A percentile compares a stretch with the other conserved stretches of the same genome.
Conservation (phyloP, 768 basidiomycete genomes). For the Trametes villosa region DNA sequence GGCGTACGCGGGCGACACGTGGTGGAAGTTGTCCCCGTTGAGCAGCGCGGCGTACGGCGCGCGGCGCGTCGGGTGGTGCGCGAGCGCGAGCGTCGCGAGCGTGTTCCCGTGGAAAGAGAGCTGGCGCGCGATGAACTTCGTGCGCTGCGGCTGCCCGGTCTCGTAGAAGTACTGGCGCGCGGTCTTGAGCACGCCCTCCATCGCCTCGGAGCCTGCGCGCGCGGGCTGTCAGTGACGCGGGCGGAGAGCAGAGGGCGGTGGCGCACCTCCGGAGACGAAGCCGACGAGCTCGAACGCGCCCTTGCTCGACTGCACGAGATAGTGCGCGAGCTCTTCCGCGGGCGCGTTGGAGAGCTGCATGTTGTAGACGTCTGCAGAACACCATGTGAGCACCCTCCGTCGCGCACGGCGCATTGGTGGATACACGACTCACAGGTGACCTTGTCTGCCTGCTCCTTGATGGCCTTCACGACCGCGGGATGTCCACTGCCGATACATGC, state of each 20-base stretch:
- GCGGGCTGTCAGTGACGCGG: not conserved
- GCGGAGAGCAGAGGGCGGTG: not conserved
- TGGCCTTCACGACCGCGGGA: slow-evolving; percentile 69
- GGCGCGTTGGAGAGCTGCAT: slow-evolving; percentile 83
- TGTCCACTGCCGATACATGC: slow-evolving; percentile 76
- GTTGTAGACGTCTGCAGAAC: slow-evolving; percentile 74
- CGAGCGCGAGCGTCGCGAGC: slow-evolving; percentile 67
- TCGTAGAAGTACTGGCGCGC: slow-evolving; percentile 77
- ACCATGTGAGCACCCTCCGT: not conserved
- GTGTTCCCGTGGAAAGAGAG: slow-evolving; percentile 90
- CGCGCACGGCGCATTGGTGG: too few relatives aligned
- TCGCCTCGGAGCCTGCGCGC: slow-evolving; percentile 77
- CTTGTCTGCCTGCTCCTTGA: slow-evolving; percentile 81
- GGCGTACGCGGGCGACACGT: slow-evolving; percentile 87
- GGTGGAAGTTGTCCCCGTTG: slow-evolving; percentile 70
- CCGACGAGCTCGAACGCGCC: slow-evolving; percentile 75
- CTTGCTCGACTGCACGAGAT: slow-evolving; percentile 64
- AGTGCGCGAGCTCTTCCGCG: slow-evolving; percentile 76
- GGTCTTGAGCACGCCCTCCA: slow-evolving; percentile 86
- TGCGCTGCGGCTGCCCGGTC: slow-evolving; percentile 68
- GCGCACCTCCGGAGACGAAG: slow-evolving; percentile 75
- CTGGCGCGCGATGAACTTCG: slow-evolving; percentile 77
- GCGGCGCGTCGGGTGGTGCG: slow-evolving; percentile 68
- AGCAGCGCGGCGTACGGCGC: slow-evolving; percentile 70
- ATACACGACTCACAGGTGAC: slow-evolving; percentile 63